phyloP scores from a whole-genome alignment of 768 basidiomycete species.

The Ramaria rubella region DNA sequence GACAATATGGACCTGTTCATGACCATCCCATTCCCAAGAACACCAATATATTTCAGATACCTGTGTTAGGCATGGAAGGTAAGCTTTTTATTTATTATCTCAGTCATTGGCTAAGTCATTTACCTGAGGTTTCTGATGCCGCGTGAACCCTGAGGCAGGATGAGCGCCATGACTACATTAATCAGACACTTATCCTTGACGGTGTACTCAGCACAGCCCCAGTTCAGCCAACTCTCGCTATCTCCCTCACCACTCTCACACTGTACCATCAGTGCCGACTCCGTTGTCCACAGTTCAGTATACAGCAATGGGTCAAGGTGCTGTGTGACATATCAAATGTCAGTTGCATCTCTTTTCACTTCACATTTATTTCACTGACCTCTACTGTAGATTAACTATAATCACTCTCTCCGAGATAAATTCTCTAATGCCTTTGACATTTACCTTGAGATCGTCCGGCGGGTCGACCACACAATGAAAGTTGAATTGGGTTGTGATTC shows the following conservation, averaged over 20 bases:
- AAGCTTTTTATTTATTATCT: background rate
- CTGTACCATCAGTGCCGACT: background rate
- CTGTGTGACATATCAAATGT: slow-evolving; percentile 23
- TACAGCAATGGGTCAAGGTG: slow-evolving; percentile 17
- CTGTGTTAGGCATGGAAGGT: background rate
- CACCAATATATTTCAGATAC: background rate
- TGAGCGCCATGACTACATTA: background rate
- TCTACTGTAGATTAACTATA: background rate
- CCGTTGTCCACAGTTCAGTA: slow-evolving; percentile 9
- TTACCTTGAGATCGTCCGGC: background rate
- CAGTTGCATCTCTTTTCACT: background rate
- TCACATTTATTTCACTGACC: background rate
- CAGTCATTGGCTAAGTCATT: background rate
- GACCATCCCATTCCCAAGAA: background rate
- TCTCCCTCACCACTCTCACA: background rate
- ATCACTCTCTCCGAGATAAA: background rate
- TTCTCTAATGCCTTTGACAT: background rate
- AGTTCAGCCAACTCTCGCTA: background rate
- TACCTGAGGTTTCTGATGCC: background rate
- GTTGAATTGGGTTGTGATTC: too few species aligned
- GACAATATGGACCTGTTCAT: background rate
- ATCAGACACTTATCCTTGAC: background rate
- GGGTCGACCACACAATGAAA: background rate
- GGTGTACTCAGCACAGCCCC: background rate
- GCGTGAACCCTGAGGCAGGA: background rate